Percentiles rank a stretch among this genome's conserved stretches.
phyloP scores from a whole-genome alignment of 2,329 filamentous ascomycete species.

The Nemania diffusa region DNA sequence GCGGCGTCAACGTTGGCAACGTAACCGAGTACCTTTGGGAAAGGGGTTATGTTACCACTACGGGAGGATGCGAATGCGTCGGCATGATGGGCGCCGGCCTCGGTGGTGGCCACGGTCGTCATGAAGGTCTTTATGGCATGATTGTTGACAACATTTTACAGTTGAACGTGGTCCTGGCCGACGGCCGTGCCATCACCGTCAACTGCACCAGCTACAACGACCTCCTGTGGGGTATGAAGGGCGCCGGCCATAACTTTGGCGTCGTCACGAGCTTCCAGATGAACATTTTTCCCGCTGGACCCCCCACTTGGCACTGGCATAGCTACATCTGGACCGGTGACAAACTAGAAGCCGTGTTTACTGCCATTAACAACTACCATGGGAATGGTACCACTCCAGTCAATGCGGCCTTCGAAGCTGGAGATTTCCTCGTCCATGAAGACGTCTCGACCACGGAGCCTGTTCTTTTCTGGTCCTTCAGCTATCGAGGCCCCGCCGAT shows the following conservation, averaged over 20 bases:
- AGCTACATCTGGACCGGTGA: constrained; percentile 15
- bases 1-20: constrained; percentile 23
- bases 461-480: constrained; percentile 40
- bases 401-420: no score
- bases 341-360: constrained; percentile 19
- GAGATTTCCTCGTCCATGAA: background rate
- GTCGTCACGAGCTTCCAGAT: constrained; percentile 32
- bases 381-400: constrained; percentile 23
- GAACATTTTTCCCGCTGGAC: constrained; percentile 15
- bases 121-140: constrained; percentile 43
- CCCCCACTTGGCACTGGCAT: constrained; percentile 14
- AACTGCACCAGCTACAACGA: constrained; percentile 28
- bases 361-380: background rate
- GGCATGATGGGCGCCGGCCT: constrained; percentile 40
- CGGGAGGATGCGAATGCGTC: constrained; percentile 40
- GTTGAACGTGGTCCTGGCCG: constrained; percentile 39
- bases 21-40: constrained; percentile 29
- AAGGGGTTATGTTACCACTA: constrained; percentile 23
- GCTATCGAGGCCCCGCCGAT: constrained; percentile 37
- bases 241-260: constrained; percentile 27
- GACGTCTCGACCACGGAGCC: background rate
- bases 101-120: constrained; percentile 44
- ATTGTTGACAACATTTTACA: constrained; percentile 38
- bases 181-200: constrained; percentile 30
- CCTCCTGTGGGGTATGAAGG: constrained; percentile 33